Conservation (phyloP, 805 yeast species). For the Starmerella kuoi region DNA sequence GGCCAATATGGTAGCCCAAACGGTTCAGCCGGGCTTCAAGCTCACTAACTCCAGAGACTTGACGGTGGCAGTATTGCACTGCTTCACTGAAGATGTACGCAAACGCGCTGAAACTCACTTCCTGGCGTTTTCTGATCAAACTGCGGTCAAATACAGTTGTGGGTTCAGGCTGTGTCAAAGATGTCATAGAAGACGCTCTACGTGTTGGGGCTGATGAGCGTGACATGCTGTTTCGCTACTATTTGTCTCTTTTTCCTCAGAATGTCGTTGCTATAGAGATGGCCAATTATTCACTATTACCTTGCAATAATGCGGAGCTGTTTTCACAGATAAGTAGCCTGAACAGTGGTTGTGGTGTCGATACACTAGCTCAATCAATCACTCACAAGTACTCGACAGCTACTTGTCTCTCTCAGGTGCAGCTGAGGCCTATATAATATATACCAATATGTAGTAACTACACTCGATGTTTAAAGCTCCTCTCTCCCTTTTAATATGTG, state of each 20-base stretch:
- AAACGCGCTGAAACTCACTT: conserved; percentile 54
- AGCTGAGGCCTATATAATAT: no score
- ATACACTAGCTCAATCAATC: no score
- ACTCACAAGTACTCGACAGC: no score
- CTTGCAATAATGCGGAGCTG: no score
- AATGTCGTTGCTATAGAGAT: no score
- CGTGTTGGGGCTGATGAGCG: conserved; percentile 7
- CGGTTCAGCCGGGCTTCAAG: conserved; percentile 48
- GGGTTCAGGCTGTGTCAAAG: conserved; percentile 5
- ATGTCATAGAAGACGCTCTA: conserved; percentile 8
- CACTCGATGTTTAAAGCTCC: no score
- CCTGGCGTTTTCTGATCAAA: conserved; percentile 50
- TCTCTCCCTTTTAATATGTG: no score
- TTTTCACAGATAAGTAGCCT: no score
- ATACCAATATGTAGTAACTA: no score
- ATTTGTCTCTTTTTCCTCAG: background rate
- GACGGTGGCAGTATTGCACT: conserved; percentile 49
- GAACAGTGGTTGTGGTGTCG: no score
- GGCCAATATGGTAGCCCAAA: conserved; percentile 68
- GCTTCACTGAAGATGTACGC: conserved; percentile 61
- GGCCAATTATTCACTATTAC: no score
- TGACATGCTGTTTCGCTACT: conserved; percentile 3
- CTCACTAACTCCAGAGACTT: conserved; percentile 57
- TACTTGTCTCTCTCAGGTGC: no score
- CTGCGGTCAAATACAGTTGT: conserved; percentile 54